Conservation (phyloP, 257 asterid species). For the Solanum bulbocastanum region DNA sequence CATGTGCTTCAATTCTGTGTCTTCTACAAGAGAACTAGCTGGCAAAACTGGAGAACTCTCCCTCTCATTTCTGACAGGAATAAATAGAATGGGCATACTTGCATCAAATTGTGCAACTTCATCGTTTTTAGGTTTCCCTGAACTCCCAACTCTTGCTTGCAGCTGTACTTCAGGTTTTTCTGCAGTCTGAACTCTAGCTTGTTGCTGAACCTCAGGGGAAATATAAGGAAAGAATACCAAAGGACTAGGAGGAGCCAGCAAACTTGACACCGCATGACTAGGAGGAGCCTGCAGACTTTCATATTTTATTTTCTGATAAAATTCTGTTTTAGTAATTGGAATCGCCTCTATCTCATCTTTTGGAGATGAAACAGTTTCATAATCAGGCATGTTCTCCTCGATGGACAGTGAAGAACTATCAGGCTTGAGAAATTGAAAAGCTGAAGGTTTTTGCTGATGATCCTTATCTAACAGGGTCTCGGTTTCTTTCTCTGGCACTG, state of each 20-base stretch:
- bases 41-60: conserved; percentile 16
- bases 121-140: conserved; percentile 25
- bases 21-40: conserved; percentile 25
- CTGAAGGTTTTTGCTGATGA: conserved; percentile 20
- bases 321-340: conserved; percentile 13
- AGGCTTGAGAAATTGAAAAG: conserved; percentile 14
- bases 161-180: conserved; percentile 11
- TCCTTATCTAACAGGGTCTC: conserved; percentile 17
- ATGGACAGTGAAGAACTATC: conserved; percentile 24
- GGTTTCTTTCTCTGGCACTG: conserved; percentile 14
- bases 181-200: not conserved
- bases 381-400: conserved; percentile 53
- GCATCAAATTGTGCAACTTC: conserved; percentile 19
- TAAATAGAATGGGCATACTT: conserved; percentile 18
- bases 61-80: conserved; percentile 25
- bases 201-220: conserved; percentile 21
- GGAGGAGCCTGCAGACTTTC: conserved; percentile 27
- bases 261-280: conserved; percentile 16
- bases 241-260: conserved; percentile 17
- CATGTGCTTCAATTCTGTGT: conserved; percentile 21
- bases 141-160: conserved; percentile 23
- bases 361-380: conserved; percentile 33
- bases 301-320: conserved; percentile 7
- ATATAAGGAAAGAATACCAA: not conserved
- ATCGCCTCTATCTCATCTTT: conserved; percentile 19